Conservation (phyloP, 306 rosid genomes). For the Arachis hypogaea region DNA sequence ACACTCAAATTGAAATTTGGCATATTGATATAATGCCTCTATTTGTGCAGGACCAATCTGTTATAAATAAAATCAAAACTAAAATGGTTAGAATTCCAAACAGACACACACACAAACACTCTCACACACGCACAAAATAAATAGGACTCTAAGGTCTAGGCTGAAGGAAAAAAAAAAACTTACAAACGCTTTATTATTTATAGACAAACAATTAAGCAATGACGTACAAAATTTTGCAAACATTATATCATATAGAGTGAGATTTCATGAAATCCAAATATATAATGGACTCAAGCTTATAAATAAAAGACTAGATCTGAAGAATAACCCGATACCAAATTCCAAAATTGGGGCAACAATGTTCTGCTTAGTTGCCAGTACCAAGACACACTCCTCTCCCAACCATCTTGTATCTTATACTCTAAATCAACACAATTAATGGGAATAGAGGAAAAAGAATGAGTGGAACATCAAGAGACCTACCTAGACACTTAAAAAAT, state of each 20-base stretch:
- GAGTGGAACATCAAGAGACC: neutral
- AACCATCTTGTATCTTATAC: neutral
- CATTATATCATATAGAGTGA: neutral
- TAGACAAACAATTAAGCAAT: neutral
- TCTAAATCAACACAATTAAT: too few species aligned
- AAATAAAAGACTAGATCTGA: neutral
- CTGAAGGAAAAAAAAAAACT: neutral
- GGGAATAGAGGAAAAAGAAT: too few species aligned
- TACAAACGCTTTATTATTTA: neutral
- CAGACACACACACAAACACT: neutral
- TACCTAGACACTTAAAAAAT: too few species aligned
- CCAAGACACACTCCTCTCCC: neutral
- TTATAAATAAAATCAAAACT: slow-evolving; percentile 13
- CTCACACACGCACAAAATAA: too few species aligned
- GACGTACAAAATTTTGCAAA: neutral
- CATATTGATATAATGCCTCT: slow-evolving; percentile 94
- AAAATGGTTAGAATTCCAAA: slow-evolving; percentile 19
- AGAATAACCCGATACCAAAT: neutral
- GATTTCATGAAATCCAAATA: neutral
- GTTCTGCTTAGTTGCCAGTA: neutral
- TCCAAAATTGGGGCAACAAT: neutral
- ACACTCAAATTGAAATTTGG: slow-evolving; percentile 95
- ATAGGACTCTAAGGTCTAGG: too few species aligned
- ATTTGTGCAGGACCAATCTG: slow-evolving; percentile 92
- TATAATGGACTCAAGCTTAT: neutral